Evolutionary conservation across 1,284 basidiomycete species (phyloP), one percentile per base, ranked within the genome.

Genomic region (Porogramme epimiltina): DNA sequence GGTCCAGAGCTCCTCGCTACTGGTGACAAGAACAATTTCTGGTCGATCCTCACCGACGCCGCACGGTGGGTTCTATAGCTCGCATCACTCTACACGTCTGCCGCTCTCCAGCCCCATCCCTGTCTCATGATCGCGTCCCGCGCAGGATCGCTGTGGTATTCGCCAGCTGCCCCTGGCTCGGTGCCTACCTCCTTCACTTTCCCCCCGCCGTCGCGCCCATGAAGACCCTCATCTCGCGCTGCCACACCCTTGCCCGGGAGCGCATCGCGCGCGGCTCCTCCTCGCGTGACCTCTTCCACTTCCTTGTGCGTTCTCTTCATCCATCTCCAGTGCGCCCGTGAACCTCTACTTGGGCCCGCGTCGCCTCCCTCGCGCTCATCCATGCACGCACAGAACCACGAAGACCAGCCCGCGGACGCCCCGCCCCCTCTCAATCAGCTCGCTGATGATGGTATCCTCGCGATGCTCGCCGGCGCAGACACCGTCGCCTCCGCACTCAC

Each of bases 391-490:
- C 19, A 64, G 62, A 64, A 49, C 46, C 47, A 60, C 19, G 62
- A 64, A 39, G 62, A 60, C 41, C 50, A 50, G 10, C 54, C 50
- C 0, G 48, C 54, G 11, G 46, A 42, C 28, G 20, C 39, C 8
- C 33, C 52, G 6, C 56, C 60, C 2, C 39, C 56, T 2, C n/a
- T 53, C 13, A n/a, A 26, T 16, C 45, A 48, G 15, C 46, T 62
- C 20, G 26, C 58, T 18, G 44, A 52, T 18, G 59, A 64, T 15
- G 59, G 57, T 3, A 15, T 43, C 0, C 40, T 62, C n/a, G 59
- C 59, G 4, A 51, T 64, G 34, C 45, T 63, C 23, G 64, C 64
- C 1, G 70, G 70, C 11, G 64, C 70, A 2, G 70, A 72, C 43
- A 72, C 70, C 1, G 64, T 64, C 3, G 54, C 62, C 1, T 56